phyloP scores from a whole-genome alignment of 2,329 filamentous ascomycete genomes.

The Xylogone sp. region DNA sequence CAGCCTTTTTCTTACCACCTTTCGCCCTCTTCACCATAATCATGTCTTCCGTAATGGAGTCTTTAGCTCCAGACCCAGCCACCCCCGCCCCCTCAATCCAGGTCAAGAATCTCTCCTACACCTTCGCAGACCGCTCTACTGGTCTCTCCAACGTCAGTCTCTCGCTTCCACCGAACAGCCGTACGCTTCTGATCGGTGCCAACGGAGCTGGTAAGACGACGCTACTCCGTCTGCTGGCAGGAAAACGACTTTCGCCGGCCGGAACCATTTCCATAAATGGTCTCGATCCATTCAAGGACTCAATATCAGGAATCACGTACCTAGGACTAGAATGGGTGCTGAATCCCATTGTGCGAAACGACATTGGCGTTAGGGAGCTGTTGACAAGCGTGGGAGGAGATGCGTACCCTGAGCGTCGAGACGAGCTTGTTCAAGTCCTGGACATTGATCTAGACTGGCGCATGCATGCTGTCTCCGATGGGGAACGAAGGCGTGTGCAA shows the following conservation, averaged over 20 bases:
- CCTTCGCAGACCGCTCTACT: slow-evolving; percentile 79
- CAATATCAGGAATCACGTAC: slow-evolving; percentile 92
- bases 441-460: slow-evolving; percentile 92
- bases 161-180: slow-evolving; percentile 74
- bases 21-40: background rate
- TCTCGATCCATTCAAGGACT: slow-evolving; percentile 86
- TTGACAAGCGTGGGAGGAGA: slow-evolving; percentile 83
- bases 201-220: slow-evolving; percentile 98
- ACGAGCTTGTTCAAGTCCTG: slow-evolving; percentile 82
- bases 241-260: slow-evolving; percentile 84
- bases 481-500: slow-evolving; percentile 87
- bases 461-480: slow-evolving; percentile 93
- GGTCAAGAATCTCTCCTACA: slow-evolving; percentile 77
- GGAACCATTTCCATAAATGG: slow-evolving; percentile 73
- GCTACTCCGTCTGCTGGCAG: slow-evolving; percentile 83
- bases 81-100: slow-evolving; percentile 46
- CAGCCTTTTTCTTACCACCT: too few species aligned
- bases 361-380: slow-evolving; percentile 87
- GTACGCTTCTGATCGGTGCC: slow-evolving; percentile 89
- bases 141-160: slow-evolving; percentile 74
- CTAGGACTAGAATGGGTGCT: slow-evolving; percentile 97
- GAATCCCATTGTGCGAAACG: slow-evolving; percentile 91
- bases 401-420: slow-evolving; percentile 73
- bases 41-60: background rate
- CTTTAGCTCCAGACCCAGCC: background rate